These are phyloP conservation scores for Triticum timopheevii DNA, from an alignment of 176 grass and related monocot genomes.

Conservation along the genomic window DNA sequence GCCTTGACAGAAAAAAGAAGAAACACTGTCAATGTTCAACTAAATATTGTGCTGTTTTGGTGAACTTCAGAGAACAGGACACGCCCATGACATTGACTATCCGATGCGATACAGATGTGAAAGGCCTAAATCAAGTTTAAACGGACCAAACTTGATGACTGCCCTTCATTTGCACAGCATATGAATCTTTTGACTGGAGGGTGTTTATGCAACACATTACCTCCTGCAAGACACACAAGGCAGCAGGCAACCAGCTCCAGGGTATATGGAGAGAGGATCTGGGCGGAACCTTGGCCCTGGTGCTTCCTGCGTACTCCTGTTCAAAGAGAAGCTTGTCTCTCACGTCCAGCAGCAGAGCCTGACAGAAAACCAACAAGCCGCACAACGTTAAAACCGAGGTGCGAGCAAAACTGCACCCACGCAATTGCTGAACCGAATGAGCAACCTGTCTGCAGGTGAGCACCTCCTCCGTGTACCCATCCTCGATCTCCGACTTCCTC, in stretches of 20 bases:
- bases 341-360: slow-evolving; percentile 88
- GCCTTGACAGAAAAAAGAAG: not conserved
- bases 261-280: slow-evolving; percentile 73
- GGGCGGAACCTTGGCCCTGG: slow-evolving; percentile 76
- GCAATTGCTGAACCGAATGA: slow-evolving; percentile 16
- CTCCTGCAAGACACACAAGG: slow-evolving; percentile 83
- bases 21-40: not conserved
- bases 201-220: slow-evolving; percentile 42
- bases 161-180: not conserved
- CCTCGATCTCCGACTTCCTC: slow-evolving; percentile 69
- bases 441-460: slow-evolving; percentile 54
- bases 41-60: not conserved
- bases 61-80: not conserved
- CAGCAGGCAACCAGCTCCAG: slow-evolving; percentile 86
- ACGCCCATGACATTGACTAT: not conserved
- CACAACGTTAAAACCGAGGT: slow-evolving; percentile 4
- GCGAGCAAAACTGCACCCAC: not conserved
- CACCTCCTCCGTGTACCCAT: slow-evolving; percentile 72
- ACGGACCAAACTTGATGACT: not conserved
- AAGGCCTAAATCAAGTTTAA: slow-evolving; percentile 1
- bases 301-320: slow-evolving; percentile 78
- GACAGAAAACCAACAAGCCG: slow-evolving; percentile 1
- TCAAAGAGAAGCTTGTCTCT: slow-evolving; percentile 98
- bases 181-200: not conserved
- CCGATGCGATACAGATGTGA: not conserved